Evolutionary conservation across 169 alveolate species (phyloP).

Genomic region (Perkinsus marinus): DNA sequence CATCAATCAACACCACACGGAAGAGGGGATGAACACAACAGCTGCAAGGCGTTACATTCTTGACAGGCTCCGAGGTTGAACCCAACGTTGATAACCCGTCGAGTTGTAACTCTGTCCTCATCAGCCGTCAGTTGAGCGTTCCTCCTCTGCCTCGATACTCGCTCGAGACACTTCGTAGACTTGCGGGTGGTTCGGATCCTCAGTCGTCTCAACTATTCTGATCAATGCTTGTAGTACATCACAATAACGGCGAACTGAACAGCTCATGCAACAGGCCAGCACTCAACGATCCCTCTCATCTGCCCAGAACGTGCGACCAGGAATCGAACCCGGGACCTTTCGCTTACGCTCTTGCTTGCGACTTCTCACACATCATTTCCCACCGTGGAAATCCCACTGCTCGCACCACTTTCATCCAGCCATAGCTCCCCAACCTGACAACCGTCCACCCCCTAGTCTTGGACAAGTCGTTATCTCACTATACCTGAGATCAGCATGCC

Average conservation of each 20-base stretch:
- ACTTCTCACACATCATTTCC: neutral
- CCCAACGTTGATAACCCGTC: neutral
- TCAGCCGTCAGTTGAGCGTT: neutral
- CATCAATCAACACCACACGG: too few species aligned
- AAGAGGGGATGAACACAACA: too few species aligned
- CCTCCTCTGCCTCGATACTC: neutral
- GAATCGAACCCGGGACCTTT: neutral
- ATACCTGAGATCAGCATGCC: neutral
- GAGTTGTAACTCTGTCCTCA: neutral
- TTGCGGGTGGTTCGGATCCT: neutral
- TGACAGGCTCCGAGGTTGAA: too few species aligned
- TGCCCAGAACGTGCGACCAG: neutral
- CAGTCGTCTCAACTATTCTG: neutral
- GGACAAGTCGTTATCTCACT: neutral
- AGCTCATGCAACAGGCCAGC: neutral
- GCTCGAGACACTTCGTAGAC: neutral
- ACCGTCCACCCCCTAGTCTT: neutral
- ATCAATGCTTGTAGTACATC: neutral
- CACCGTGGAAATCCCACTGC: neutral
- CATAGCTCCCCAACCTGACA: neutral
- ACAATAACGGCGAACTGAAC: neutral
- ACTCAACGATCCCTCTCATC: neutral
- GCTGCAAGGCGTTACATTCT: too few species aligned
- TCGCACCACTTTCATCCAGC: neutral
- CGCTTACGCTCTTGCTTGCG: neutral